Evolutionary conservation across 768 basidiomycete species (phyloP).

Genomic region (Hypholoma sublateritium): DNA sequence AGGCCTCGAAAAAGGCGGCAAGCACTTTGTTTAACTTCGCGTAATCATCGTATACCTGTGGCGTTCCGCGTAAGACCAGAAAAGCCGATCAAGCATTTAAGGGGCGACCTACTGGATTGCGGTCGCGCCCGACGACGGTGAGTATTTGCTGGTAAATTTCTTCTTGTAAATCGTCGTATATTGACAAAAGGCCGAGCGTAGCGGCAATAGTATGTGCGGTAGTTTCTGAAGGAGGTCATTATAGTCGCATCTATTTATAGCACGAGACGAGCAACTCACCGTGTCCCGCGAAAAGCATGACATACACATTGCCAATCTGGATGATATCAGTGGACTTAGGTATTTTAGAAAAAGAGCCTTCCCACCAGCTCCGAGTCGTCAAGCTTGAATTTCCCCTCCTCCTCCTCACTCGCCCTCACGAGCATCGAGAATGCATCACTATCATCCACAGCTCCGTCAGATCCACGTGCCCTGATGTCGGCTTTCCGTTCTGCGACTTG

Average conservation of each 20-base stretch:
- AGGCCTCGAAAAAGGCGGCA: conserved; percentile 41
- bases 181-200: conserved; percentile 43
- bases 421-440: conserved; percentile 42
- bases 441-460: neutral
- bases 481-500: conserved; percentile 34
- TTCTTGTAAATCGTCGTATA: conserved; percentile 48
- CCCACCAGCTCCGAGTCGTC: conserved; percentile 41
- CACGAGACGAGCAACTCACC: conserved; percentile 31
- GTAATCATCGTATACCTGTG: conserved; percentile 40
- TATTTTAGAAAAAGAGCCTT: neutral
- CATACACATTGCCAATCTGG: conserved; percentile 53
- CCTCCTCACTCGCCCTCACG: conserved; percentile 46
- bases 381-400: conserved; percentile 36
- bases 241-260: neutral
- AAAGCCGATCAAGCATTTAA: neutral
- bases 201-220: conserved; percentile 49
- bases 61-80: neutral
- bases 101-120: conserved; percentile 13
- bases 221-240: conserved; percentile 31
- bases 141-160: conserved; percentile 45
- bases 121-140: conserved; percentile 29
- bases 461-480: conserved; percentile 12
- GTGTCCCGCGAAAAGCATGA: conserved; percentile 59
- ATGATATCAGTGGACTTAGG: neutral
- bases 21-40: conserved; percentile 39